These are phyloP conservation scores for Emergomyces pasteurianus DNA, from an alignment of 2,329 filamentous ascomycete genomes.

Conservation along the genomic window DNA sequence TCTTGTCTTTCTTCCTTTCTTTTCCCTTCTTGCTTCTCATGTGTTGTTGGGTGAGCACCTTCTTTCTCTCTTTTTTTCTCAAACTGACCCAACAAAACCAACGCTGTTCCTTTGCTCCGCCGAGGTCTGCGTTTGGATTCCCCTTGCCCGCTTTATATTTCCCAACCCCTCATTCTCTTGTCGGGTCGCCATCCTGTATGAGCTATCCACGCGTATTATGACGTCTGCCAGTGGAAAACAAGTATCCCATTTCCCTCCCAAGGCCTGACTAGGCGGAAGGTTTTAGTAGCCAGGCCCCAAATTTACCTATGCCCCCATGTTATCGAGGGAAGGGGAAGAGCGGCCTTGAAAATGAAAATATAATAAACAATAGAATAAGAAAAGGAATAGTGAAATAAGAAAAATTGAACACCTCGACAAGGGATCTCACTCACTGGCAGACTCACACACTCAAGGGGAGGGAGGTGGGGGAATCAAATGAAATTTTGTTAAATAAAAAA, in stretches of 20 bases:
- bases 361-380: not conserved
- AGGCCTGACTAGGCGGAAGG: not conserved
- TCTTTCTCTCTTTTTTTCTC: not conserved
- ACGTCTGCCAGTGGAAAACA: not conserved
- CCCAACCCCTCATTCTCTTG: too few species aligned
- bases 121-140: too few species aligned
- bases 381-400: not conserved
- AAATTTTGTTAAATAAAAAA: too few species aligned
- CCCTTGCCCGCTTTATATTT: too few species aligned
- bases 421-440: not conserved
- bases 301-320: not conserved
- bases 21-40: too few species aligned
- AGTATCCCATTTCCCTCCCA: not conserved
- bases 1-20: not conserved
- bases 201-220: not conserved
- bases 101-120: too few species aligned
- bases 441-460: not conserved
- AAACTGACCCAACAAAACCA: not conserved
- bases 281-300: not conserved
- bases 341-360: not conserved
- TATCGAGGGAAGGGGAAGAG: not conserved
- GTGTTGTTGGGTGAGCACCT: too few species aligned
- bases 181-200: not conserved
- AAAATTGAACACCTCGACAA: slow-evolving; percentile 4
- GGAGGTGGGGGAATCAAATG: too few species aligned